phyloP scores from a whole-genome alignment of 2,329 filamentous ascomycete genomes.

The Fusarium cicatricum region DNA sequence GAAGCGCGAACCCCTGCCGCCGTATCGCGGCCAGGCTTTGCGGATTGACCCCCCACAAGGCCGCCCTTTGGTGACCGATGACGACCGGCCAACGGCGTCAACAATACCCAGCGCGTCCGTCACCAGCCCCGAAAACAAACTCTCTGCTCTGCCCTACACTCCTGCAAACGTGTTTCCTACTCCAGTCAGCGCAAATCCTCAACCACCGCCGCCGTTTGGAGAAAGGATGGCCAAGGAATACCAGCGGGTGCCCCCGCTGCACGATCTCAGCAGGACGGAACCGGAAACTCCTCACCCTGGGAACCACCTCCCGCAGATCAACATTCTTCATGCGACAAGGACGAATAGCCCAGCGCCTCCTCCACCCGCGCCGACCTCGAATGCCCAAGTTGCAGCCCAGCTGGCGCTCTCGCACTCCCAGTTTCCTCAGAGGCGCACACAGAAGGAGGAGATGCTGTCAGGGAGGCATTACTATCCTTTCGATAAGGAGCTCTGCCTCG shows the following conservation, averaged over 20 bases:
- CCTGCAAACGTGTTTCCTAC: slow-evolving; percentile 67
- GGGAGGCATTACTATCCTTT: slow-evolving; percentile 83
- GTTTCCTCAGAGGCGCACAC: slow-evolving; percentile 62
- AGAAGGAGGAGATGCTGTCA: slow-evolving; percentile 90
- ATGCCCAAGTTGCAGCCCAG: slow-evolving; percentile 65
- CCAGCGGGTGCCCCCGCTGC: slow-evolving; percentile 66
- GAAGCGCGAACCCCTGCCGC: slow-evolving; percentile 66
- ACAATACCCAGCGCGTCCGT: slow-evolving; percentile 66
- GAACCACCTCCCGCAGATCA: slow-evolving; percentile 64
- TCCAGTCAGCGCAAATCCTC: slow-evolving; percentile 66
- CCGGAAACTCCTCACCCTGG: slow-evolving; percentile 62
- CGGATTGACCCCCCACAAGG: slow-evolving; percentile 71
- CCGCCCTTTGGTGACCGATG: slow-evolving; percentile 62
- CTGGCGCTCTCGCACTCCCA: slow-evolving; percentile 65
- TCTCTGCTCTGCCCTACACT: slow-evolving; percentile 65
- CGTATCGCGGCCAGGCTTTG: slow-evolving; percentile 68
- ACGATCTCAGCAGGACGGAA: slow-evolving; percentile 65
- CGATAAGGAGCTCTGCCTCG: slow-evolving; percentile 78
- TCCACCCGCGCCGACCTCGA: slow-evolving; percentile 51
- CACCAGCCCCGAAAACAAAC: slow-evolving; percentile 67
- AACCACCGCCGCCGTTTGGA: slow-evolving; percentile 53
- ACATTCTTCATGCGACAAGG: slow-evolving; percentile 60
- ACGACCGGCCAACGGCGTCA: slow-evolving; percentile 67
- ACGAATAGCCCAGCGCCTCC: slow-evolving; percentile 58
- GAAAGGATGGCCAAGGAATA: slow-evolving; percentile 66